A percentile compares a stretch with the other conserved stretches of the same genome.
Evolutionary conservation across 2,329 filamentous ascomycete genomes (phyloP).

Genomic region (Microsporum ferrugineum): DNA sequence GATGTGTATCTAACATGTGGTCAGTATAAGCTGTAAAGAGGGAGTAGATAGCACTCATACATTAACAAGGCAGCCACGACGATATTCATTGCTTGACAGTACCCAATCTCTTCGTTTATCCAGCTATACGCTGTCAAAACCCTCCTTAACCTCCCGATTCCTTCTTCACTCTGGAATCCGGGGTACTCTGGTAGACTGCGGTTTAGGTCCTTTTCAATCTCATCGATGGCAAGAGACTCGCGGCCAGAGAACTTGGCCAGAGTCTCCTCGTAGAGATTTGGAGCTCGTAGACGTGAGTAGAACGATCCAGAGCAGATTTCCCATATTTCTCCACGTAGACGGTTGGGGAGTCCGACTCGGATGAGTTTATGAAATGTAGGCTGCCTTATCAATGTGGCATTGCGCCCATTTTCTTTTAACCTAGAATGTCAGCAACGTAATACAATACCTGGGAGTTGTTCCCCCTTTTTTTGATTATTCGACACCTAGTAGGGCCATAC

Average conservation of each 20-base stretch:
- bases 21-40: conserved; percentile 18
- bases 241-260: conserved; percentile 70
- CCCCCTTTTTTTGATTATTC: not conserved
- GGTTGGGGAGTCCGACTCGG: conserved; percentile 84
- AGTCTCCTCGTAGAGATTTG: conserved; percentile 72
- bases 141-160: conserved; percentile 75
- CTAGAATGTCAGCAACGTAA: conserved; percentile 8
- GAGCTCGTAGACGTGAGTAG: conserved; percentile 76
- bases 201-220: conserved; percentile 98
- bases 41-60: conserved; percentile 36
- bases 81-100: conserved; percentile 99
- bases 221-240: conserved; percentile 90
- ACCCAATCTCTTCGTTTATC: conserved; percentile 89
- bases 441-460: not conserved
- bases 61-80: conserved; percentile 95
- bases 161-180: conserved; percentile 91
- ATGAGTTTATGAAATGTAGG: conserved; percentile 98
- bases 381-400: conserved; percentile 81
- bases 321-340: conserved; percentile 89
- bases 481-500: conserved; percentile 19
- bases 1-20: conserved; percentile 64
- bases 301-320: conserved; percentile 86
- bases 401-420: conserved; percentile 73
- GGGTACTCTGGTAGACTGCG: conserved; percentile 93
- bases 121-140: conserved; percentile 97